Evolutionary conservation across 2,329 filamentous ascomycete genomes (phyloP).

Genomic region (Aspergillus sojae): DNA sequence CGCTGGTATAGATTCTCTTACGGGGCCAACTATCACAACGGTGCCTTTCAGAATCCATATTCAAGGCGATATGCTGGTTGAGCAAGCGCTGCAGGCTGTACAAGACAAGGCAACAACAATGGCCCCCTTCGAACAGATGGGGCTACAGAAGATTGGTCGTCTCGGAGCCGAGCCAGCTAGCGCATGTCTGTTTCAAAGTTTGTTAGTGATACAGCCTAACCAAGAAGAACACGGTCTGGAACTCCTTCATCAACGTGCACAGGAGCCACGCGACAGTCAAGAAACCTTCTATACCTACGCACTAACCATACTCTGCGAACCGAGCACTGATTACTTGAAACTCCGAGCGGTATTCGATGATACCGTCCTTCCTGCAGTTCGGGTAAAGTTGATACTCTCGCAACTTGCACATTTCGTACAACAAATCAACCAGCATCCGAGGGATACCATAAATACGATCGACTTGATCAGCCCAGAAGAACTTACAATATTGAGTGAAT

Average conservation of each 20-base stretch:
- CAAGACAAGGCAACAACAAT: slow-evolving; percentile 50
- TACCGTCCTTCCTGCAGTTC: too few species aligned
- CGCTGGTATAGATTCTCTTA: slow-evolving; percentile 38
- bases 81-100: not conserved
- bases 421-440: too few species aligned
- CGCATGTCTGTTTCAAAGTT: slow-evolving; percentile 45
- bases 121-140: slow-evolving; percentile 63
- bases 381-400: too few species aligned
- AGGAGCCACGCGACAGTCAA: too few species aligned
- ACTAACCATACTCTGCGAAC: too few species aligned
- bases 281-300: too few species aligned
- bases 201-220: slow-evolving; percentile 32
- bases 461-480: too few species aligned
- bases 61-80: slow-evolving; percentile 47
- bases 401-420: too few species aligned
- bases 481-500: too few species aligned
- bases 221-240: not conserved
- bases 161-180: slow-evolving; percentile 47
- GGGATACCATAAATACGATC: too few species aligned
- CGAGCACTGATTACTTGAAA: too few species aligned
- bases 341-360: too few species aligned
- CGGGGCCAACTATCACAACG: slow-evolving; percentile 45
- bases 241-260: not conserved
- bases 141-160: slow-evolving; percentile 50
- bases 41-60: slow-evolving; percentile 41